Evolutionary conservation across 2,329 filamentous ascomycete species (phyloP).

Genomic region (Paecilomyces niveus): DNA sequence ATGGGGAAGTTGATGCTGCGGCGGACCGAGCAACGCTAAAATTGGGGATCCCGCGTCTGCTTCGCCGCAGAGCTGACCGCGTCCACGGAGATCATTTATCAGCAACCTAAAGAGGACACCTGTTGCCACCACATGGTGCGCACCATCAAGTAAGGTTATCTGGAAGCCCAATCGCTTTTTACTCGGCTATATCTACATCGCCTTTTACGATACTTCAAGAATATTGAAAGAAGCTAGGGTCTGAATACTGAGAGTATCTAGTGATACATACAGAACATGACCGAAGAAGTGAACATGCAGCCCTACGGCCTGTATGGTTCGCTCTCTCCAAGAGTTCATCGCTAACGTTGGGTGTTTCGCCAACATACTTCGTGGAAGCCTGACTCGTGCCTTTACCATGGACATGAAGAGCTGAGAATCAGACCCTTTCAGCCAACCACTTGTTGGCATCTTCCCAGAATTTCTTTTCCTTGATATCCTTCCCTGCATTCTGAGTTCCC

Average conservation of each 20-base stretch:
- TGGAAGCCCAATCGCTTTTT: not conserved
- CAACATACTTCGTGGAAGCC: not conserved
- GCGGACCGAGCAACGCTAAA: not conserved
- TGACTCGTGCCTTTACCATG: not conserved
- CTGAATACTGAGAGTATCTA: conserved; percentile 1
- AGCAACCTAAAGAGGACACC: conserved; percentile 2
- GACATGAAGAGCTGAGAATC: conserved; percentile 4
- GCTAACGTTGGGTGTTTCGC: not conserved
- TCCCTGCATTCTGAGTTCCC: conserved; percentile 49
- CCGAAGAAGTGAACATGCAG: not conserved
- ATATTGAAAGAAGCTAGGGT: not conserved
- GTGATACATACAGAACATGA: conserved; percentile 1
- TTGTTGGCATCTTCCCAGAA: conserved; percentile 54
- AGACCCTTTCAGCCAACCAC: conserved; percentile 46
- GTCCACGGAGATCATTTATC: not conserved
- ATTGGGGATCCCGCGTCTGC: not conserved
- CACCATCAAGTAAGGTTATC: not conserved
- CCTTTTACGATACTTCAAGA: not conserved
- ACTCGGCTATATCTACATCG: not conserved
- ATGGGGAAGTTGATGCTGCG: not conserved
- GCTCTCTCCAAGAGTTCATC: not conserved
- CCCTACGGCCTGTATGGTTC: not conserved
- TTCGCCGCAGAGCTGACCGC: not conserved
- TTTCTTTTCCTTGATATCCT: conserved; percentile 45
- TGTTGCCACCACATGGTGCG: conserved; percentile 1